Evolutionary conservation across 1,139 yeast species (phyloP).

Genomic region (Pichia sp.): DNA sequence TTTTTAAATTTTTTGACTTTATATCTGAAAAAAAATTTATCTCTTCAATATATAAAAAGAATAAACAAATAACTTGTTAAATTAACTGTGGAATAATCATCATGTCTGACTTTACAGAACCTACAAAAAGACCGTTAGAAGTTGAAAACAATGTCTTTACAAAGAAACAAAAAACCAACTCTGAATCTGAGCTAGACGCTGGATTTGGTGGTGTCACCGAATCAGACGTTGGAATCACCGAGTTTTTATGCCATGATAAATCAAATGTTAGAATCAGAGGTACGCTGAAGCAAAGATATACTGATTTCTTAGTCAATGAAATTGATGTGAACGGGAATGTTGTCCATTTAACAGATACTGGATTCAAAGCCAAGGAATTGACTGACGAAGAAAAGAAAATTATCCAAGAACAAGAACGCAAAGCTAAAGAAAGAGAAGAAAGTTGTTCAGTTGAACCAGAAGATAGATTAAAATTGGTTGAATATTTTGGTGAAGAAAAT

Average conservation of each 20-base stretch:
- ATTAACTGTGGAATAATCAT: too few relatives aligned
- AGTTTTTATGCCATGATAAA: constrained; percentile 31
- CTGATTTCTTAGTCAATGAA: constrained; percentile 94
- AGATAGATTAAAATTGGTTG: constrained; percentile 41
- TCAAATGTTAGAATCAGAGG: constrained; percentile 64
- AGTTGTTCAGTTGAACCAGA: constrained; percentile 40
- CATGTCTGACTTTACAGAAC: constrained; percentile 6
- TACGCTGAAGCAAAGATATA: constrained; percentile 75
- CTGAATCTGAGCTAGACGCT: not conserved
- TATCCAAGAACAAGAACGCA: constrained; percentile 30
- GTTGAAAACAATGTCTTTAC: not conserved
- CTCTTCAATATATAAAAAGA: not conserved
- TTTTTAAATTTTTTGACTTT: not conserved
- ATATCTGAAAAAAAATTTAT: not conserved
- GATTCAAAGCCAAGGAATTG: constrained; percentile 54
- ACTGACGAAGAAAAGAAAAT: constrained; percentile 36
- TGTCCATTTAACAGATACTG: constrained; percentile 68
- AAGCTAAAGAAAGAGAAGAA: constrained; percentile 30
- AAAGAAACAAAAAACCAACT: constrained; percentile 3
- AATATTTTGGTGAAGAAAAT: constrained; percentile 54
- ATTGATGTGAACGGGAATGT: constrained; percentile 63
- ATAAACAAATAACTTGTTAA: too few relatives aligned
- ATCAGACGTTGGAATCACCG: constrained; percentile 78
- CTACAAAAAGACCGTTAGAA: not conserved
- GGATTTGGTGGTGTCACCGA: constrained; percentile 35